A percentile compares a stretch with the other conserved stretches of the same genome.
Evolutionary conservation across 139 green algal genomes (phyloP).

Genomic region (Spirogloea muscicola): DNA sequence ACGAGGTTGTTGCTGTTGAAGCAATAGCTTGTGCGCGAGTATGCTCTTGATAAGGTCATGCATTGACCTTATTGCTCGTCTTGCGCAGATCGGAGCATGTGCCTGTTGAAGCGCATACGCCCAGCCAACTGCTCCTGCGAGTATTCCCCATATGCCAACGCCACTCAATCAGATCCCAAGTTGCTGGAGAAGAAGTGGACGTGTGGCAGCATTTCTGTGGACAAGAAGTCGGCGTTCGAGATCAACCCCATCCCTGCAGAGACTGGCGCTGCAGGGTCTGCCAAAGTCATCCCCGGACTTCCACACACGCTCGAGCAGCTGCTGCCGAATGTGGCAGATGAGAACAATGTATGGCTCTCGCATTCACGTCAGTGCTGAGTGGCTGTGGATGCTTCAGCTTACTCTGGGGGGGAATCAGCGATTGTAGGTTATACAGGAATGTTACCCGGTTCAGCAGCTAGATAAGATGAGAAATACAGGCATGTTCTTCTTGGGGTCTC

Average conservation of each 20-base stretch:
- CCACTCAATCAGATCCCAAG: conserved; percentile 21
- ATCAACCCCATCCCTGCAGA: neutral
- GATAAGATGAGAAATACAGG: no score
- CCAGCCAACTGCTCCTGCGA: conserved; percentile 22
- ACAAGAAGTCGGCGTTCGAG: conserved; percentile 2
- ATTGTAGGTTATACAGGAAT: no score
- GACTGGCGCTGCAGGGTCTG: neutral
- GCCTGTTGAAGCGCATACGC: conserved; percentile 20
- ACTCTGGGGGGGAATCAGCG: no score
- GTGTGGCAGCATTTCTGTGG: conserved; percentile 24
- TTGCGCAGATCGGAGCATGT: conserved; percentile 25
- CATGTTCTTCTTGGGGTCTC: no score
- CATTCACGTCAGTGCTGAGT: no score
- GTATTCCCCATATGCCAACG: conserved; percentile 1
- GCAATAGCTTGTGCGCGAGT: no score
- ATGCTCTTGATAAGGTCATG: no score
- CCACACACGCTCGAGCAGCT: conserved; percentile 14
- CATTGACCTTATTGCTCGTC: no score
- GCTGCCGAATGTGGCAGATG: conserved; percentile 1
- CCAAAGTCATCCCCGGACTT: conserved; percentile 3
- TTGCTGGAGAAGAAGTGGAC: conserved; percentile 3
- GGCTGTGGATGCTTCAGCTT: no score
- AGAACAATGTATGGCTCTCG: no score
- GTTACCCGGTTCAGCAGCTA: no score
- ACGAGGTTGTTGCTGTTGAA: no score